Percentiles rank a stretch among this genome's conserved stretches.
Evolutionary conservation across 805 yeast genomes (phyloP).

Genomic region (Barnettozyma californica): DNA sequence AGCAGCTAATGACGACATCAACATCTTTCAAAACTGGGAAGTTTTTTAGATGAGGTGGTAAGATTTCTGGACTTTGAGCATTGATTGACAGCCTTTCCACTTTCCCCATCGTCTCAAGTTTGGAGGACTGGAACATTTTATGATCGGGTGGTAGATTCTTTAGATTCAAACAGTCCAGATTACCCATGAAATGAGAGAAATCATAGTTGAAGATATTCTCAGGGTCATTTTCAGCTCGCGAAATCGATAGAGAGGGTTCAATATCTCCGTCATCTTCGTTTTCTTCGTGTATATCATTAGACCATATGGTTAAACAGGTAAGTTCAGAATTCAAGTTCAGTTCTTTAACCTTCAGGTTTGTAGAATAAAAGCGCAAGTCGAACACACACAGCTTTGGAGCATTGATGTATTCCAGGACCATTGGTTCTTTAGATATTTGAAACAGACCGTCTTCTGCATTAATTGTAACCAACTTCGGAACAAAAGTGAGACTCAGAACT

Average conservation of each 20-base stretch:
- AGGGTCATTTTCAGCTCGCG: not conserved
- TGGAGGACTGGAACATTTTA: slow-evolving; percentile 1
- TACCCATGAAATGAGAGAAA: not conserved
- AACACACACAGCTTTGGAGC: slow-evolving; percentile 1
- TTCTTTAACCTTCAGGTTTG: slow-evolving; percentile 1
- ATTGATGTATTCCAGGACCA: not conserved
- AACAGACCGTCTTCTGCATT: not conserved
- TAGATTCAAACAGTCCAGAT: not conserved
- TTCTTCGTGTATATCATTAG: not conserved
- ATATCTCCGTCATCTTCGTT: not conserved
- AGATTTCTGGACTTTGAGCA: not conserved
- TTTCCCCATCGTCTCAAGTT: not conserved
- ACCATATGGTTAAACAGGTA: slow-evolving; percentile 1
- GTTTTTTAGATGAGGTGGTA: not conserved
- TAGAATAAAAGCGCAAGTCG: not conserved
- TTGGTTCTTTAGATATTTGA: not conserved
- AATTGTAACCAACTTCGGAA: not conserved
- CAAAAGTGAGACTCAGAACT: not conserved
- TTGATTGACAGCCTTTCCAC: not conserved
- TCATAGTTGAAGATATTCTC: slow-evolving; percentile 1
- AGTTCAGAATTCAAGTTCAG: not conserved
- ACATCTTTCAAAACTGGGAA: slow-evolving; percentile 1
- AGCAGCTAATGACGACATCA: not conserved
- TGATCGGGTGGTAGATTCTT: not conserved
- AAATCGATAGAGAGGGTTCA: not conserved